Base-by-base conservation (phyloP, 768 basidiomycete species). In the Termitomyces sp. region DNA sequence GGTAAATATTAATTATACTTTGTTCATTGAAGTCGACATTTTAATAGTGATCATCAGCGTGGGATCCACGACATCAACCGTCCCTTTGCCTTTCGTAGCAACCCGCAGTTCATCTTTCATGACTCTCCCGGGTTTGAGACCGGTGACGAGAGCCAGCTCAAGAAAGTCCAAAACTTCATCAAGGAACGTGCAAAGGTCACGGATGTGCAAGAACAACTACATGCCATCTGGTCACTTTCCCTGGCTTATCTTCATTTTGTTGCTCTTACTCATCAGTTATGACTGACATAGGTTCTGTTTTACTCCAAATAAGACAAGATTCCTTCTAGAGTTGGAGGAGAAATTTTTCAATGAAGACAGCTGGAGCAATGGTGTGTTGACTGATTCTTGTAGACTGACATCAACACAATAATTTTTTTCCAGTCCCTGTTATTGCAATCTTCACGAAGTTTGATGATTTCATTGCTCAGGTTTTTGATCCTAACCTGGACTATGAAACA, bases 161-260 rank as follows among this genome's bases (percentile, higher is more conserved):
- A 52, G 51, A 52, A 52, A 41, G 51, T 52, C n/a, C 52, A 52
- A 25, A 34, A 49, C 16, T 49, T 35, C 9, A 49, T 49, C 34
- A 37, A 49, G 8, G 17, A 10, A 12, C 48, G 48, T 17, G 48
- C 34, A 17, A 35, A 49, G 23, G 48, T 23, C 17, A 49, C 31
- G 17, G 48, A 49, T 17, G 48, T 25, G 14, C 4, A 49, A 11
- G 34, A 49, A 25, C 48, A 49, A 9, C 10, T 37, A 10, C 47
- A 48, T 2, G 47, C 14, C 2, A 48, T 48, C 14, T 49, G 48
- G 48, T 49, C 9, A 37, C 3, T 37, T 17, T 23, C n/a, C 2
- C 9, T 23, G 4, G 16, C 9, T 49, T 5, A 17, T 49, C 4
- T 37, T 23, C 21, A 16, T 34, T 10, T 25, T 3, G 8, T n/a